Evolutionary conservation across 192 early-diverging fungal species (phyloP), one percentile per base, ranked within the genome.

Genomic region (Umbelopsis ramanniana): DNA sequence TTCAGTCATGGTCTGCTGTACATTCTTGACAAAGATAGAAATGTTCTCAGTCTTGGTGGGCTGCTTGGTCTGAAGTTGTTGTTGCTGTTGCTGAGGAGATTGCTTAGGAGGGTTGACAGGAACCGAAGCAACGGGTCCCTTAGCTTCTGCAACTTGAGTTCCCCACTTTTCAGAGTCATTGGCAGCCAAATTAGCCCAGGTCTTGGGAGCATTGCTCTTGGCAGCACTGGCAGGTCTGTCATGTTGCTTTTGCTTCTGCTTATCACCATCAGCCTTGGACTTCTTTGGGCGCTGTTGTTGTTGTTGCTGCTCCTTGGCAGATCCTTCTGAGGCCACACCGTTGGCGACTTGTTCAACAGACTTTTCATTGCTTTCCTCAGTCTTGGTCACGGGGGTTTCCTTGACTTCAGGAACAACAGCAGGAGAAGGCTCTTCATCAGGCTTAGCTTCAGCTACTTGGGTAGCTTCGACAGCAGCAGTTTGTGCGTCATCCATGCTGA

Each of bases 181-280:
- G 52, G 91, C 89, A 2, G 89, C 92, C 17, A 94, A 78, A 70
- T 80, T 85, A 10, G 94, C 93, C 94, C 94, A 96, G 38, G 92
- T 87, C 57, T 88, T 89, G 60, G 89, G 91, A 78, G 90, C 87
- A 63, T 63, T 63, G 57, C 57, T 63, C 57, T 63, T 63, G 46
- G 83, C 57, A 21, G 90, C 81, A 46, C 33, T 19, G 82, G 73
- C 23, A 15, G 33, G 23, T 23, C 54, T 72, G 24, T 72, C 24
- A 12, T 63, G 69, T 40, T 43, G 74, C 11, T 68, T 72, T 29
- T 78, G 80, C 66, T 82, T 82, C 70, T 82, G 77, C 73, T 81
- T 81, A 37, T 75, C 40, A 14, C 66, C 38, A 76, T 80, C 75
- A 68, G 72, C 66, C 82, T 81, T 85, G 72, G 48, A 37, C 52